Percentiles rank a stretch among this genome's conserved stretches.
phyloP scores from a whole-genome alignment of 73 alveolate species.

The Urostyla sp. region DNA sequence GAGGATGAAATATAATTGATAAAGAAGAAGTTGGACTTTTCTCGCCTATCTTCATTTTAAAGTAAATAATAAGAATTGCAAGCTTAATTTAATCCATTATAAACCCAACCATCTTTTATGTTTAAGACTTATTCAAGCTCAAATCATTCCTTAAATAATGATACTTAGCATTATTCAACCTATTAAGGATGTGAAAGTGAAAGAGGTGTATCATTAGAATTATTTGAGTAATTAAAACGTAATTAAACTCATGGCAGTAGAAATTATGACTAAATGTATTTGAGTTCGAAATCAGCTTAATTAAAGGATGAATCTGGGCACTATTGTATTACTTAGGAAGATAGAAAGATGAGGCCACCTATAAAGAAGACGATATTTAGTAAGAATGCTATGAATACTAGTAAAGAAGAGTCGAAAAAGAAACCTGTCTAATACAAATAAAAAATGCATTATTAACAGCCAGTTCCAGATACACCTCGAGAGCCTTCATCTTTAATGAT shows the following conservation, averaged over 20 bases:
- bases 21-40: constrained; percentile 20
- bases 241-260: neutral
- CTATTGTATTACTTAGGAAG: no score
- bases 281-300: neutral
- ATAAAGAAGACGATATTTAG: no score
- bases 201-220: constrained; percentile 5
- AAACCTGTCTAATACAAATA: no score
- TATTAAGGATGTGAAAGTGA: neutral
- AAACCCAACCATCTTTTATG: neutral
- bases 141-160: neutral
- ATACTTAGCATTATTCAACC: constrained; percentile 16
- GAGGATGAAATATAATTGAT: constrained; percentile 26
- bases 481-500: constrained; percentile 25
- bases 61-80: neutral
- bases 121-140: constrained; percentile 33
- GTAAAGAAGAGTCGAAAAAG: no score
- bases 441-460: neutral
- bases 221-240: neutral
- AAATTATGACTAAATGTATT: neutral
- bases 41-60: constrained; percentile 2
- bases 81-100: no score
- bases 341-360: no score
- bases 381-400: no score
- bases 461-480: constrained; percentile 39
- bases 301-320: constrained; percentile 20